These are phyloP conservation scores for Cucurbita moschata DNA, from an alignment of 306 rosid genomes.

Conservation along the genomic window DNA sequence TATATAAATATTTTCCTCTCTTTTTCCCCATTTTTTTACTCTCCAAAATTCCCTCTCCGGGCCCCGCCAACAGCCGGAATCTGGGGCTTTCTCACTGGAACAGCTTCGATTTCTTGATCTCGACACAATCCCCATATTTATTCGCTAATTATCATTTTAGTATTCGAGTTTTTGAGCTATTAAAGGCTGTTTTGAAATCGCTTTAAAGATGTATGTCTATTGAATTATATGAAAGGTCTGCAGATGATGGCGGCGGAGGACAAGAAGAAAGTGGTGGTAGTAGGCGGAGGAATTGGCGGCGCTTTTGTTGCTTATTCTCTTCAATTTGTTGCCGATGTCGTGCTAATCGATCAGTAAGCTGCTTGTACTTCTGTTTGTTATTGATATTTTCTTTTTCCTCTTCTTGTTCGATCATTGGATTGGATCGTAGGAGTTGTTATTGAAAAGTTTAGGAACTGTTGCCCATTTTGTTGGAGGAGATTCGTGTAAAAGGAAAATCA, in stretches of 20 bases:
- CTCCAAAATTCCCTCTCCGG: neutral
- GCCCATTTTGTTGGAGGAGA: neutral
- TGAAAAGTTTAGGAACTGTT: neutral
- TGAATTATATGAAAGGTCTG: neutral
- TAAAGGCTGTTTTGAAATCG: neutral
- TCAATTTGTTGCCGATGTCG: conserved; percentile 23
- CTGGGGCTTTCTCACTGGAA: neutral
- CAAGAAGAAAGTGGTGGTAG: conserved; percentile 23
- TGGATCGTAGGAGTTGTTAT: neutral
- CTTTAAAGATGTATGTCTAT: neutral
- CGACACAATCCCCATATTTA: neutral
- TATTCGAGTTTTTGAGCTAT: neutral
- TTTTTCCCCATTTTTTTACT: neutral
- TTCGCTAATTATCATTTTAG: neutral
- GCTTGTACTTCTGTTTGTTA: neutral
- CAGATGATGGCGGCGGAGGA: neutral
- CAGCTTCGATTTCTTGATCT: neutral
- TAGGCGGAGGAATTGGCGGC: conserved; percentile 20
- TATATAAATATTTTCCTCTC: neutral
- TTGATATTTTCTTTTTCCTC: neutral
- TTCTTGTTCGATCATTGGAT: neutral
- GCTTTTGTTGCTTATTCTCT: conserved; percentile 20
- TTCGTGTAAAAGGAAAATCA: neutral
- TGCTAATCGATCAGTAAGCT: conserved; percentile 25
- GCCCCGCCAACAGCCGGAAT: neutral